Evolutionary conservation across 2,329 filamentous ascomycete genomes (phyloP), one percentile per base, ranked within the genome.

Genomic region (Sporothrix euskadiensis): DNA sequence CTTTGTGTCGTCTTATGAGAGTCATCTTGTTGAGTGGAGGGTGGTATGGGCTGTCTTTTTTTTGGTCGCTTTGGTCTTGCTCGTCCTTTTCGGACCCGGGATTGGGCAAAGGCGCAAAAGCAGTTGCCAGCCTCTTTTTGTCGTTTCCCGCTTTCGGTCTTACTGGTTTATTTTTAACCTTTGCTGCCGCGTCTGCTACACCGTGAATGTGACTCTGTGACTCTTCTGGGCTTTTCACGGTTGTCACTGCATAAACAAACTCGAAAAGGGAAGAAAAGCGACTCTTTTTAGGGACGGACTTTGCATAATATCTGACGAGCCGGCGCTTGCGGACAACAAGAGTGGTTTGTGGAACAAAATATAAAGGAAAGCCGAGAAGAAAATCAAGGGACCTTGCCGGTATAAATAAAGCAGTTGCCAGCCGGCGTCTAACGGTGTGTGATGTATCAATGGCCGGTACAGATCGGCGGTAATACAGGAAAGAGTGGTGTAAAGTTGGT

Each of bases 131-230:
- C 41, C 44, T 66, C 41, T 66, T n/a, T 26, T 26, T 59, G 16
- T 39, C 35, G 30, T 35, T 54, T 69, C 30, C 47, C 47, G 65
- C 19, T 22, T 35, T 69, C 65, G 19, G 61, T 22, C 63, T 68
- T 8, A 8, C 26, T 49, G 44, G 10, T 68, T 68, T 68, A 52
- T 68, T 68, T 68, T 52, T 52, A 68, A 35, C 22, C 63, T 32
- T 32, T 22, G 14, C 26, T 68, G 63, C 63, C 63, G 63, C 41
- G 63, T 68, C 32, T 12, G 41, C 44, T 47, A 68, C 63, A 68
- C 63, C 63, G 63, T 68, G 44, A 52, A 68, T 52, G 63, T 14
- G 14, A 68, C 63, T 52, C 63, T 68, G 16, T n/a, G n/a, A n/a
- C n/a, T n/a, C n/a, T n/a, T n/a, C 41, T n/a, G 4, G 26, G 19